phyloP scores from a whole-genome alignment of 1,139 yeast genomes.

The Saccharomycopsis crataegensis region DNA sequence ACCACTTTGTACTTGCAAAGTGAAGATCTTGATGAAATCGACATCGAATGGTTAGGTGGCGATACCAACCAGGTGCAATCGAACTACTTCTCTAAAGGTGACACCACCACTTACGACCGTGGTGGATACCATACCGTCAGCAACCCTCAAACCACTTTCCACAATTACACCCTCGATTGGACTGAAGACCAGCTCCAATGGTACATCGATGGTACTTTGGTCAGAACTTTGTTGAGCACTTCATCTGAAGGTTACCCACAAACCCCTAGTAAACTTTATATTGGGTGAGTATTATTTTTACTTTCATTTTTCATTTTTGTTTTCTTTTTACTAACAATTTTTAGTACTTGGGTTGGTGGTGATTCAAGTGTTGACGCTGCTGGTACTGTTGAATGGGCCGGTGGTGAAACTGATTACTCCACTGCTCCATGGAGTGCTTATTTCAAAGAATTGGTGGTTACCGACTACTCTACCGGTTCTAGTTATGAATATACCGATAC shows the following conservation, averaged over 20 bases:
- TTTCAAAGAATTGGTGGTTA: conserved; percentile 51
- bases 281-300: too few species aligned
- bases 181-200: conserved; percentile 51
- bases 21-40: conserved; percentile 83
- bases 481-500: conserved; percentile 63
- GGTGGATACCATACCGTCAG: conserved; percentile 63
- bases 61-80: conserved; percentile 70
- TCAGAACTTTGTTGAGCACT: conserved; percentile 47
- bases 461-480: conserved; percentile 76
- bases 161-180: conserved; percentile 84
- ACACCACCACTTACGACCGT: conserved; percentile 68
- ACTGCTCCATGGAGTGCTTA: conserved; percentile 65
- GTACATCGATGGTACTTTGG: conserved; percentile 52
- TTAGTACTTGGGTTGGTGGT: conserved; percentile 77
- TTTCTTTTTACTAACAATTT: too few species aligned
- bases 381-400: conserved; percentile 84
- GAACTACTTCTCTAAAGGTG: conserved; percentile 77
- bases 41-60: conserved; percentile 77
- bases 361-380: conserved; percentile 47
- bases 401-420: conserved; percentile 62
- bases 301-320: too few species aligned
- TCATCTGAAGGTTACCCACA: conserved; percentile 66
- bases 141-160: conserved; percentile 50
- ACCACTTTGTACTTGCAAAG: conserved; percentile 77
- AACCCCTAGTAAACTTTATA: conserved; percentile 61